phyloP scores from a whole-genome alignment of 2,329 filamentous ascomycete genomes.

The Colletotrichum caudatum region DNA sequence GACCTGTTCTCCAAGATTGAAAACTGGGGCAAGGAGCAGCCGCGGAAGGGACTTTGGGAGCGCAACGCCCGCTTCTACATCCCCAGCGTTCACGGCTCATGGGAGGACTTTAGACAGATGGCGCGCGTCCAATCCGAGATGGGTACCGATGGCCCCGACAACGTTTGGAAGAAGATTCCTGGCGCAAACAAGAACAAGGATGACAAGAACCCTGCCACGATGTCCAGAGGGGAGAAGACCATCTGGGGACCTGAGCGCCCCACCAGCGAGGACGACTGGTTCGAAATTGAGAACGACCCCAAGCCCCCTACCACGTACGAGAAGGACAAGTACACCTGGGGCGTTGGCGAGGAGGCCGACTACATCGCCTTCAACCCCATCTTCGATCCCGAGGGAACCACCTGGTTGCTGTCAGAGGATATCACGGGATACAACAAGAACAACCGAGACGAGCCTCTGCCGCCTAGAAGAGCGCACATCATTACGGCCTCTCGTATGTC shows the following conservation, averaged over 20 bases:
- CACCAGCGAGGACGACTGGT: constrained; percentile 74
- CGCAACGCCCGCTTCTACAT: constrained; percentile 83
- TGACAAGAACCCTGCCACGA: constrained; percentile 30
- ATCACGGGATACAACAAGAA: constrained; percentile 85
- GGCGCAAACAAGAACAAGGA: constrained; percentile 54
- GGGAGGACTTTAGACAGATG: constrained; percentile 85
- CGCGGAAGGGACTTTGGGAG: constrained; percentile 85
- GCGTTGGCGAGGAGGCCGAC: constrained; percentile 90
- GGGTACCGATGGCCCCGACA: constrained; percentile 73
- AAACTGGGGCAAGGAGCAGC: constrained; percentile 78
- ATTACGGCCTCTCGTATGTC: constrained; percentile 90
- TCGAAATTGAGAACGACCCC: constrained; percentile 79
- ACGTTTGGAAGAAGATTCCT: constrained; percentile 71
- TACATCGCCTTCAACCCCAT: constrained; percentile 92
- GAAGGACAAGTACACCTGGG: constrained; percentile 86
- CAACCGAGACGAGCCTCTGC: constrained; percentile 64
- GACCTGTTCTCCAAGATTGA: constrained; percentile 77
- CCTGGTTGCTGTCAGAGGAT: constrained; percentile 84
- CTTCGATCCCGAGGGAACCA: constrained; percentile 89
- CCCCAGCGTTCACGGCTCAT: constrained; percentile 79
- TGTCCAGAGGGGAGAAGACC: constrained; percentile 65
- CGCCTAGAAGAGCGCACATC: constrained; percentile 85
- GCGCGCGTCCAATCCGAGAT: constrained; percentile 80
- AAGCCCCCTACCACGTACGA: constrained; percentile 78
- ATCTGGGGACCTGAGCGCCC: constrained; percentile 89